phyloP scores from a whole-genome alignment of 306 rosid species.

The Inga oerstediana region DNA sequence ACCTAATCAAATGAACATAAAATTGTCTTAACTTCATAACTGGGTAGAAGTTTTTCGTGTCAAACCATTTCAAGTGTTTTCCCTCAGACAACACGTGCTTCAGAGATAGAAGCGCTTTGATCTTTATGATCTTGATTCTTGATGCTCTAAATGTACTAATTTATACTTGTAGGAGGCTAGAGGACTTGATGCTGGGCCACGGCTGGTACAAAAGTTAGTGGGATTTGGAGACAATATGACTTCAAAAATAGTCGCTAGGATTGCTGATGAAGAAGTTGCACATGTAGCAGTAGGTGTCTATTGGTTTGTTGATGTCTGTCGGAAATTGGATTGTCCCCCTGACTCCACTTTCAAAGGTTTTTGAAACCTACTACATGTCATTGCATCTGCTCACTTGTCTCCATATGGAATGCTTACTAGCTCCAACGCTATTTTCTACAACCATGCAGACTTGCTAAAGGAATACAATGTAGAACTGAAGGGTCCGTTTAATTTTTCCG shows the following conservation, averaged over 20 bases:
- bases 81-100: background rate
- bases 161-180: constrained; percentile 78
- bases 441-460: constrained; percentile 71
- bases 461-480: constrained; percentile 79
- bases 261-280: constrained; percentile 95
- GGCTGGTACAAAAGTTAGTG: constrained; percentile 74
- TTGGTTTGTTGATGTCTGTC: constrained; percentile 82
- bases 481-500: constrained; percentile 89
- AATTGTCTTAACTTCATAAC: background rate
- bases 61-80: background rate
- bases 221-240: constrained; percentile 90
- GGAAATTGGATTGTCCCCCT: constrained; percentile 67
- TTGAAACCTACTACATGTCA: constrained; percentile 29
- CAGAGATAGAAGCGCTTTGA: constrained; percentile 16
- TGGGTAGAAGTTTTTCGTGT: background rate
- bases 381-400: constrained; percentile 15
- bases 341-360: constrained; percentile 86
- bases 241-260: constrained; percentile 79
- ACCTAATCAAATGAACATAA: background rate
- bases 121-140: background rate
- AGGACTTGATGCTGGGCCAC: constrained; percentile 98
- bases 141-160: constrained; percentile 16
- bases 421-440: constrained; percentile 24
- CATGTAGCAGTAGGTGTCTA: constrained; percentile 92
- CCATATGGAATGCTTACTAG: constrained; percentile 32